These are phyloP conservation scores for Catunica adiposa DNA, from an alignment of 2,329 filamentous ascomycete genomes.

Conservation along the genomic window DNA sequence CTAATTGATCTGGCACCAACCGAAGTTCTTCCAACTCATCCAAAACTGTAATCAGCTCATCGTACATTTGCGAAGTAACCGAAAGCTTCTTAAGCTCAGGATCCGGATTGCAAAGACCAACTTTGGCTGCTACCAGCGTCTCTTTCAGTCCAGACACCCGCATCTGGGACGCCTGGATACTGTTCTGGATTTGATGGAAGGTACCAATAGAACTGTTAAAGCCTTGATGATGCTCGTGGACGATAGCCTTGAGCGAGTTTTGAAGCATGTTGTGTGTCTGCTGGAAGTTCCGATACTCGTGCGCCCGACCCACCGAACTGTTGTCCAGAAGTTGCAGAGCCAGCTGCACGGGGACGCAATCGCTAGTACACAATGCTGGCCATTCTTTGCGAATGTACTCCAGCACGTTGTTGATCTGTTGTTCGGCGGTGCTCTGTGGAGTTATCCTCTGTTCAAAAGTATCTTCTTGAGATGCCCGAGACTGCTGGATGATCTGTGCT, in stretches of 20 bases:
- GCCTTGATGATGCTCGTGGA: constrained; percentile 96
- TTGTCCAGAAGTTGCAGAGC: constrained; percentile 88
- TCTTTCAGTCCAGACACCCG: constrained; percentile 70
- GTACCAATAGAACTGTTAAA: constrained; percentile 99
- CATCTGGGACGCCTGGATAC: constrained; percentile 75
- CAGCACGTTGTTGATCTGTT: constrained; percentile 48
- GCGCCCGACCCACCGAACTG: constrained; percentile 81
- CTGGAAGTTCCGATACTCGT: constrained; percentile 73
- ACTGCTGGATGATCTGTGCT: constrained; percentile 7
- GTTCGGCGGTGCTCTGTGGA: constrained; percentile 34
- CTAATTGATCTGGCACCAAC: constrained; percentile 75
- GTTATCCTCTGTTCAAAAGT: constrained; percentile 1
- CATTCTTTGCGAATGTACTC: constrained; percentile 77
- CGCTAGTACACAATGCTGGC: constrained; percentile 76
- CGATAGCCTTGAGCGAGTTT: constrained; percentile 78
- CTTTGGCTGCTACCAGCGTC: constrained; percentile 65
- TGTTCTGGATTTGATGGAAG: constrained; percentile 94
- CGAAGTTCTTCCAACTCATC: constrained; percentile 77
- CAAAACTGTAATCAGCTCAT: constrained; percentile 71
- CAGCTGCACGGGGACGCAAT: constrained; percentile 84
- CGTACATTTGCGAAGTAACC: constrained; percentile 73
- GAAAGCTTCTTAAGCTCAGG: constrained; percentile 85
- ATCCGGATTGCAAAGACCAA: constrained; percentile 67
- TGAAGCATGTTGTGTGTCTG: constrained; percentile 79
- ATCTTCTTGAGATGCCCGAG: constrained; percentile 11